Evolutionary conservation across 1,139 yeast species (phyloP).

Genomic region (Nadsonia starkeyi-henricii): DNA sequence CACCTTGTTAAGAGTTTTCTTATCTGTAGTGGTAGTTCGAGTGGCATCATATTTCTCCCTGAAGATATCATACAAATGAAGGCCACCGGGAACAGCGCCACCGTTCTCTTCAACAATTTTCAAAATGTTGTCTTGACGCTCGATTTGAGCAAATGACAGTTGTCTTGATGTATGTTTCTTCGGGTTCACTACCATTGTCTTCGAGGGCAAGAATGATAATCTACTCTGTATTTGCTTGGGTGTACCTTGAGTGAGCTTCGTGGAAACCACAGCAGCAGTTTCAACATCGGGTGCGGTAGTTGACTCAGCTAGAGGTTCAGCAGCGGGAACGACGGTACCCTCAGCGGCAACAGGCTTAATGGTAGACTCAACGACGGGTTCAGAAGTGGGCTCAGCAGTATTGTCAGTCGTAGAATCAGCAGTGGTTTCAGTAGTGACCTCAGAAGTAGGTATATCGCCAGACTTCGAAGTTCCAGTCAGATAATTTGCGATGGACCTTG

Average conservation of each 20-base stretch:
- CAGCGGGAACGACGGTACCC: no score
- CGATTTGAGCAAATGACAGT: constrained; percentile 22
- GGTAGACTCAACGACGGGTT: no score
- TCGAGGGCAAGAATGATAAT: not conserved
- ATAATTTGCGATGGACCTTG: no score
- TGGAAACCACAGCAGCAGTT: constrained; percentile 1
- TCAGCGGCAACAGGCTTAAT: no score
- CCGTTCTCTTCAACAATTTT: constrained; percentile 19
- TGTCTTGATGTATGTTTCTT: constrained; percentile 3
- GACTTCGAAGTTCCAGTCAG: no score
- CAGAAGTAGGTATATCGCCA: no score
- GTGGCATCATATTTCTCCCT: constrained; percentile 13
- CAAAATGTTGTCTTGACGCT: constrained; percentile 21
- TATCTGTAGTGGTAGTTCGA: constrained; percentile 20
- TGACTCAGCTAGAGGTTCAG: not conserved
- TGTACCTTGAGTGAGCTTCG: no score
- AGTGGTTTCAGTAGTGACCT: no score
- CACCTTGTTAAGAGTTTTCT: constrained; percentile 20
- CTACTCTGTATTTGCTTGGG: no score
- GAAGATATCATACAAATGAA: constrained; percentile 13
- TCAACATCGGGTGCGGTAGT: not conserved
- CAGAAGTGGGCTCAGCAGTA: no score
- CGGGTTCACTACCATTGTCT: not conserved
- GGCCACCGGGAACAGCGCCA: constrained; percentile 24
- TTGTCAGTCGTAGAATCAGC: no score